Evolutionary conservation across 1,139 yeast species (phyloP).

Genomic region (Geotrichum australiense): DNA sequence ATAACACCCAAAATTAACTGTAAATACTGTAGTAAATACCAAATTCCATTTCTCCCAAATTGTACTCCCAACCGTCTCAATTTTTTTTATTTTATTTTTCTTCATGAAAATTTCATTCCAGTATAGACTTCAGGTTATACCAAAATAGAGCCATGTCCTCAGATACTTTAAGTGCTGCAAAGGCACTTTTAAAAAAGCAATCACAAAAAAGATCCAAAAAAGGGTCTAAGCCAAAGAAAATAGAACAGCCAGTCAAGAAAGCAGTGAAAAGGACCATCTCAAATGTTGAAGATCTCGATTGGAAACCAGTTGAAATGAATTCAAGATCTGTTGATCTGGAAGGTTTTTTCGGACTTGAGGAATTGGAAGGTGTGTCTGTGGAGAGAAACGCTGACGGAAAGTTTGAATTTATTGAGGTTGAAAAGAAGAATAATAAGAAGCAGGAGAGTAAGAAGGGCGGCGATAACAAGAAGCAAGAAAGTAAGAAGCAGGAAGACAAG

Average conservation of each 20-base stretch:
- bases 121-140: too few relatives aligned
- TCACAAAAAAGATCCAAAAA: neutral
- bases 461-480: constrained; percentile 13
- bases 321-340: constrained; percentile 71
- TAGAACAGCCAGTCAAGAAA: constrained; percentile 1
- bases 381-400: constrained; percentile 53
- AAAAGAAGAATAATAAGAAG: constrained; percentile 18
- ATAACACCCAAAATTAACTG: too few relatives aligned
- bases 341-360: constrained; percentile 89
- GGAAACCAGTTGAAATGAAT: constrained; percentile 82
- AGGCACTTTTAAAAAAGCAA: neutral
- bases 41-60: too few relatives aligned
- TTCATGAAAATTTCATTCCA: too few relatives aligned
- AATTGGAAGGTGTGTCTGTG: constrained; percentile 86
- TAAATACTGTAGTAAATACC: too few relatives aligned
- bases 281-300: constrained; percentile 34
- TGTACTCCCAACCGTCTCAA: too few relatives aligned
- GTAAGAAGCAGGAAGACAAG: constrained; percentile 19
- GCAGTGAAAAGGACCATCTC: too few relatives aligned
- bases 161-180: too few relatives aligned
- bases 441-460: constrained; percentile 12
- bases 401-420: constrained; percentile 49
- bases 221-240: constrained; percentile 1
- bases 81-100: too few relatives aligned
- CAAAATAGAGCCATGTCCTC: too few relatives aligned